phyloP scores from a whole-genome alignment of 805 yeast genomes.

The Nakazawaea populi region DNA sequence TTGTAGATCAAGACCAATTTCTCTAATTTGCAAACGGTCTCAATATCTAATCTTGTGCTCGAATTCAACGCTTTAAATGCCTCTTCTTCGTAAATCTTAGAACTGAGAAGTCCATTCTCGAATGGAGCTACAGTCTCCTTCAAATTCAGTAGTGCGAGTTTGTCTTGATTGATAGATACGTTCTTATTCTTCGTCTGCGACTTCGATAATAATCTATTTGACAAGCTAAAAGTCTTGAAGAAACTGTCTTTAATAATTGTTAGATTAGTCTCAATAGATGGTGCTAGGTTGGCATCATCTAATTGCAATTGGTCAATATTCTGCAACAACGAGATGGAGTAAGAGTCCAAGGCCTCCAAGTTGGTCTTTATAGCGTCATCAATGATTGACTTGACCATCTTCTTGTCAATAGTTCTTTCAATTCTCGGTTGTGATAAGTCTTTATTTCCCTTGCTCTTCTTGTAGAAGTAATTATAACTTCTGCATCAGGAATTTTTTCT shows the following conservation, averaged over 20 bases:
- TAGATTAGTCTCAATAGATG: background rate
- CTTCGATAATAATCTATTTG: background rate
- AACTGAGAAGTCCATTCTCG: background rate
- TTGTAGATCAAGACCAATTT: slow-evolving; percentile 18
- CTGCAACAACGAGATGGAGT: background rate
- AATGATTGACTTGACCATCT: slow-evolving; percentile 5
- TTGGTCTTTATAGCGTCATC: slow-evolving; percentile 4
- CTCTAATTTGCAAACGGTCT: slow-evolving; percentile 13
- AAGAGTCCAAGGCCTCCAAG: slow-evolving; percentile 3
- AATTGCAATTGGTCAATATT: background rate
- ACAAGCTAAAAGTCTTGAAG: slow-evolving; percentile 1
- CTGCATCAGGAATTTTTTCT: background rate
- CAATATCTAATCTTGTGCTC: background rate
- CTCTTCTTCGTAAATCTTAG: background rate
- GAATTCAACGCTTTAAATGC: background rate
- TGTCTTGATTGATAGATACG: background rate
- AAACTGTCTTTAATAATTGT: background rate
- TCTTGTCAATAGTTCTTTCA: background rate
- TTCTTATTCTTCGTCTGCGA: background rate
- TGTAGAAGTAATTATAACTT: background rate
- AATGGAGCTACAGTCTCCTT: background rate
- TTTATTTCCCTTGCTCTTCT: background rate
- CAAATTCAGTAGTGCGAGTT: background rate
- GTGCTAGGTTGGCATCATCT: background rate
- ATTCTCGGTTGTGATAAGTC: background rate